phyloP scores from a whole-genome alignment of 140 eudicot species.

The Stevia rebaudiana region DNA sequence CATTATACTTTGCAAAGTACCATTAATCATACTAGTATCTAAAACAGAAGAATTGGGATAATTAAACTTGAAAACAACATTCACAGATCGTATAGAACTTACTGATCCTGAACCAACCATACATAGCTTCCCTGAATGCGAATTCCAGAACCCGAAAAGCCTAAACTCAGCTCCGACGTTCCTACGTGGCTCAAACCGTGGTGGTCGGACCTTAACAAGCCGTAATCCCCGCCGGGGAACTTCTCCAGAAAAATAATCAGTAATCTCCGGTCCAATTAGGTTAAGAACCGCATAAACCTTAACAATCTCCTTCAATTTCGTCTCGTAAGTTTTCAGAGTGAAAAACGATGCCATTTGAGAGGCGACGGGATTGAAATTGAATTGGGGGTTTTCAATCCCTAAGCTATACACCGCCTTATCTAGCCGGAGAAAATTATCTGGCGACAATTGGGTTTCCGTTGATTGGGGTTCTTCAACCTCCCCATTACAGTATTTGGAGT shows the following conservation, averaged over 20 bases:
- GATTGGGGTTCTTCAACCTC: constrained; percentile 29
- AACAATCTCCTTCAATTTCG: constrained; percentile 30
- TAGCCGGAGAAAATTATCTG: constrained; percentile 22
- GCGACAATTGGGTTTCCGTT: constrained; percentile 12
- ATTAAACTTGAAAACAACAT: constrained; percentile 67
- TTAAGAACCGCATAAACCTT: constrained; percentile 30
- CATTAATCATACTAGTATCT: constrained; percentile 58
- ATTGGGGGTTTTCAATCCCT: constrained; percentile 33
- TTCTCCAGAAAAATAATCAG: constrained; percentile 23
- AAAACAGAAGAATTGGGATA: constrained; percentile 51
- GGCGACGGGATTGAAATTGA: constrained; percentile 25
- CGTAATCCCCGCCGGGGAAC: constrained; percentile 40
- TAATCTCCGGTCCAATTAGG: constrained; percentile 10
- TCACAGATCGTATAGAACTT: constrained; percentile 21
- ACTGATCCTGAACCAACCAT: constrained; percentile 70
- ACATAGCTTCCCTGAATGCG: constrained; percentile 60
- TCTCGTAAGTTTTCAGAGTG: constrained; percentile 29
- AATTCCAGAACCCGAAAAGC: constrained; percentile 65
- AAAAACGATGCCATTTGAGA: constrained; percentile 27
- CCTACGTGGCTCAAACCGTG: constrained; percentile 34
- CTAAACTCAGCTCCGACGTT: constrained; percentile 32
- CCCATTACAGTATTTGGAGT: constrained; percentile 47
- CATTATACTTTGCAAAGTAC: constrained; percentile 51
- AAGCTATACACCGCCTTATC: constrained; percentile 31
- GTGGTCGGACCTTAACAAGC: constrained; percentile 48